Evolutionary conservation across 305 asterid genomes (phyloP).

Genomic region (Fraxinus greggii): DNA sequence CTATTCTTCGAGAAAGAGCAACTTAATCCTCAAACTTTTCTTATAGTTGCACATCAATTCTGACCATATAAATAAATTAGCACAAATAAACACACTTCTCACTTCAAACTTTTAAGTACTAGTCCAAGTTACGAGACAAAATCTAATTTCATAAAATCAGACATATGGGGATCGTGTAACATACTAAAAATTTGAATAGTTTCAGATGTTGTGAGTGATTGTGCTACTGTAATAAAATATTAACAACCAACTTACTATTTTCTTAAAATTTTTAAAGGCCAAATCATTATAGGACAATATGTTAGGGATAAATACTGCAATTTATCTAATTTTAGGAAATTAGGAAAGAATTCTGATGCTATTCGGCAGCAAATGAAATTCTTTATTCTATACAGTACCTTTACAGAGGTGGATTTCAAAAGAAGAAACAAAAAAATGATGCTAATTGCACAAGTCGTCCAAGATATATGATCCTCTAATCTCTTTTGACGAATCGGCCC

Average conservation of each 20-base stretch:
- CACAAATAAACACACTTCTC: too few relatives aligned
- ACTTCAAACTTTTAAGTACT: too few relatives aligned
- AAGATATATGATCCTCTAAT: constrained; percentile 26
- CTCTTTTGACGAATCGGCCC: constrained; percentile 85
- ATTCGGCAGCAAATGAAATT: neutral
- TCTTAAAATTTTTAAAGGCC: neutral
- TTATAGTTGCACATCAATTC: neutral
- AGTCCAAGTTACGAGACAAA: too few relatives aligned
- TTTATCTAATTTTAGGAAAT: neutral
- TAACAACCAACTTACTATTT: neutral
- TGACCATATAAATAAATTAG: too few relatives aligned
- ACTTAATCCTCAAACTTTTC: neutral
- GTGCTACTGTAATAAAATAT: neutral
- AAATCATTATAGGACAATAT: neutral
- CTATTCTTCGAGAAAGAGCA: neutral
- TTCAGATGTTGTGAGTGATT: neutral
- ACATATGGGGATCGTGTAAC: neutral
- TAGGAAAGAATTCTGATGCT: neutral
- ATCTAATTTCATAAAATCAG: neutral
- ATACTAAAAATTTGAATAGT: neutral
- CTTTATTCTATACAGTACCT: constrained; percentile 27
- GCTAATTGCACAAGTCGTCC: neutral
- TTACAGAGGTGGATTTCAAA: constrained; percentile 1
- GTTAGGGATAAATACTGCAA: neutral
- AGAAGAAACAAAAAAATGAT: neutral